Percentiles rank a stretch among this genome's conserved stretches.
phyloP scores from a whole-genome alignment of 345 rosid species.

The Arabidopsis thaliana region DNA sequence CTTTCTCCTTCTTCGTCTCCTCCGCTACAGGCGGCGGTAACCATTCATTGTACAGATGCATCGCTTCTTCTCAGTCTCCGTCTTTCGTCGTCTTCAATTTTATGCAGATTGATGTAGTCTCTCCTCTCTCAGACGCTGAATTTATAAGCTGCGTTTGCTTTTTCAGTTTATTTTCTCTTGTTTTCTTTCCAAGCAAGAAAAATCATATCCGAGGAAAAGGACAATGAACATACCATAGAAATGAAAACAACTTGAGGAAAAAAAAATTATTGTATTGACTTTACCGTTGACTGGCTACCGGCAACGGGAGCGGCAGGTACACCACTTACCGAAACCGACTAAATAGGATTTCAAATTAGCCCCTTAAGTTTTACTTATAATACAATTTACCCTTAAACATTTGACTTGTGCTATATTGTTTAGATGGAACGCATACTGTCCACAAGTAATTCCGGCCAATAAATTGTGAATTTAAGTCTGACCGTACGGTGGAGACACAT shows the following conservation, averaged over 20 bases:
- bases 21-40: slow-evolving; percentile 93
- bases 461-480: not conserved
- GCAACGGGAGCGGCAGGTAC: slow-evolving; percentile 41
- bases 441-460: not conserved
- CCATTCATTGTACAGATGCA: slow-evolving; percentile 98
- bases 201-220: slow-evolving; percentile 35
- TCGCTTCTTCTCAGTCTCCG: slow-evolving; percentile 42
- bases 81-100: slow-evolving; percentile 31
- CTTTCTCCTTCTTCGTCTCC: slow-evolving; percentile 75
- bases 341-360: not conserved
- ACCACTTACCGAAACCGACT: slow-evolving; percentile 34
- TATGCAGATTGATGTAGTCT: slow-evolving; percentile 8
- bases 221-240: slow-evolving; percentile 1
- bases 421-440: slow-evolving; percentile 2
- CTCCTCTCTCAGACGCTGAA: slow-evolving; percentile 18
- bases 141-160: slow-evolving; percentile 37
- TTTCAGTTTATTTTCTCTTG: slow-evolving; percentile 27
- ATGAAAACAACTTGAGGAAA: slow-evolving; percentile 31
- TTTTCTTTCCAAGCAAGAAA: slow-evolving; percentile 60
- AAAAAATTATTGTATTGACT: slow-evolving; percentile 37
- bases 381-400: not conserved
- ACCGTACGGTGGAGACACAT: not conserved
- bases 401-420: not conserved
- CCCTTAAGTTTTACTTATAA: not conserved
- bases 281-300: slow-evolving; percentile 43